Evolutionary conservation across 495 filamentous ascomycete species (phyloP).

Genomic region (Talaromyces nanjingensis): DNA sequence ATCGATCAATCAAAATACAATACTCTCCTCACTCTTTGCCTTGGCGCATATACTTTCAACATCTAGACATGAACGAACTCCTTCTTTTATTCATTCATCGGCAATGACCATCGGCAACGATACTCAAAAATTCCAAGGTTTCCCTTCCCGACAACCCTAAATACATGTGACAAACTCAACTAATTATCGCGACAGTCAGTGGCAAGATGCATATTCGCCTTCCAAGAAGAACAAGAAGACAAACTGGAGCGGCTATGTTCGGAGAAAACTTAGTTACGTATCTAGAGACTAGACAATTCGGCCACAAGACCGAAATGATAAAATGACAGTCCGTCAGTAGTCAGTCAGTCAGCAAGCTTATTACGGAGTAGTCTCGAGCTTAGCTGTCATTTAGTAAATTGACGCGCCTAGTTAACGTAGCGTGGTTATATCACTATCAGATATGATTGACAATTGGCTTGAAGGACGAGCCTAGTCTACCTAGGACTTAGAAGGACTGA

Average conservation of each 20-base stretch:
- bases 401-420: not conserved
- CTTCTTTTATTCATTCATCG: not conserved
- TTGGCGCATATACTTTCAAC: not conserved
- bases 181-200: not conserved
- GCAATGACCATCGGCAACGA: not conserved
- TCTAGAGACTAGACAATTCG: not conserved
- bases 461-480: not conserved
- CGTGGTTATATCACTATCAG: not conserved
- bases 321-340: not conserved
- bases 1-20: not conserved
- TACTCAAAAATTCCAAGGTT: not conserved
- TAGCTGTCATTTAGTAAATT: not conserved
- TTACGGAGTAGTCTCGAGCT: not conserved
- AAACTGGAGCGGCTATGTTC: not conserved
- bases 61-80: not conserved
- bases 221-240: not conserved
- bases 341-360: not conserved
- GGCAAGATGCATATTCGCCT: not conserved
- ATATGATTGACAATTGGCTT: not conserved
- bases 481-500: not conserved
- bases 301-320: not conserved
- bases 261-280: not conserved
- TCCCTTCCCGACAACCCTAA: not conserved
- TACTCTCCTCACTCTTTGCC: not conserved
- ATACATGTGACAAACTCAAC: not conserved